Base-by-base conservation (phyloP, 2,329 filamentous ascomycete genomes). In the Aspergillus sp. region DNA sequence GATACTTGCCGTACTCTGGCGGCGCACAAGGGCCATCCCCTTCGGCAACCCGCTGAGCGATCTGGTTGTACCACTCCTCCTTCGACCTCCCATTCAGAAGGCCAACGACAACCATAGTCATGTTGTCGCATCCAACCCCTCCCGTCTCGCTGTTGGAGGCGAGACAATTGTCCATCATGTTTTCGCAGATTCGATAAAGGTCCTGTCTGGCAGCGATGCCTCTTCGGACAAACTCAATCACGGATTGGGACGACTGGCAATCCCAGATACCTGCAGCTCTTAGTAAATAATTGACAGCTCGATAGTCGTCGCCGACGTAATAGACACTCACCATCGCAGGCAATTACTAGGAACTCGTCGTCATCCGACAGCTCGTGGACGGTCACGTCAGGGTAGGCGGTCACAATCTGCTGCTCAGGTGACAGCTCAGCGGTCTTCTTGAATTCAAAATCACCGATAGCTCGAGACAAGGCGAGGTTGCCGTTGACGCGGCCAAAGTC, bases 91-190 rank as follows among this genome's bases (percentile, higher is more conserved):
- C 91, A 54, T 84, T 78, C 48, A 98, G 74, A 57, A 98, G 78
- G 47, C 82, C 91, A 54, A 98, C 69, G 45, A 98, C 74, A 49
- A 81, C 70, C 82, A 98, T 96, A 48, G 91, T 98, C 91, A 98
- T 98, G 71, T 98, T 98, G 69, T 98, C 91, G 62, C 91, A 98
- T 41, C 91, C 91, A 41, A 98, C 89, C 43, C 91, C 91, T 34
- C 91, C 91, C 19, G 89, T 95, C 66, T 98, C 91, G 47, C 88
- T 94, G 74, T 93, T 96, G 40, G 88, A 93, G 25, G 91, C 88
- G 45, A 98, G 72, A 59, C 91, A 98, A 69, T 96, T 98, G 70
- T 98, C 89, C 91, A 98, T 98, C 86, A 98, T 94, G 68, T 98
- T 98, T 67, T 98, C 91, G 63, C 89, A 96, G 53, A 98, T 96